phyloP scores from a whole-genome alignment of 2,329 filamentous ascomycete genomes.

The Arthrobotrys conoides region DNA sequence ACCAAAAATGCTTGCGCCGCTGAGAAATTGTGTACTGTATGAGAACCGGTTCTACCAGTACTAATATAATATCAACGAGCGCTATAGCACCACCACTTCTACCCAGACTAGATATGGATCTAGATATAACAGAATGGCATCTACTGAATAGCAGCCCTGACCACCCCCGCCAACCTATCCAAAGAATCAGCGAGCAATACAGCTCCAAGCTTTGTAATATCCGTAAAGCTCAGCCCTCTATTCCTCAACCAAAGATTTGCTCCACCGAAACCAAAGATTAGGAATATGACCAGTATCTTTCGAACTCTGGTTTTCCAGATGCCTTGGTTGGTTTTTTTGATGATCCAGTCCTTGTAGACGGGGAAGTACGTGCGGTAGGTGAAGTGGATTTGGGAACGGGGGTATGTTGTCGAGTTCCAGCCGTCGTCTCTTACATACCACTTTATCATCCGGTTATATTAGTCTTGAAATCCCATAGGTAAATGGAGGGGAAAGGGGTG shows the following conservation, averaged over 20 bases:
- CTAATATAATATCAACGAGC: too few relatives aligned
- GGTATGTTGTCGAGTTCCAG: conserved; percentile 58
- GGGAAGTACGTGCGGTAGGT: conserved; percentile 54
- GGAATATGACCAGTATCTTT: conserved; percentile 40
- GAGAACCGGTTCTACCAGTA: not conserved
- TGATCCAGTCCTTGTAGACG: conserved; percentile 51
- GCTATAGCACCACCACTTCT: not conserved
- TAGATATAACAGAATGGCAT: not conserved
- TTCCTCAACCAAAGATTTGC: conserved; percentile 23
- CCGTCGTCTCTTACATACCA: conserved; percentile 58
- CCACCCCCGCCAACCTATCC: not conserved
- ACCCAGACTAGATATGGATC: not conserved
- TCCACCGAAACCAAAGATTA: conserved; percentile 40
- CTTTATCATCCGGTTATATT: conserved; percentile 16
- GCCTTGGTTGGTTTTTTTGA: conserved; percentile 48
- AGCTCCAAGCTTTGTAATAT: conserved; percentile 15
- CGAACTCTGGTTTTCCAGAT: conserved; percentile 44
- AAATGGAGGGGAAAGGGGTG: not conserved
- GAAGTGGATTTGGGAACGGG: conserved; percentile 58
- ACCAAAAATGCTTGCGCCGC: too few relatives aligned
- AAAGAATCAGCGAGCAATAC: conserved; percentile 7
- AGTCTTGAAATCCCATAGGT: not conserved
- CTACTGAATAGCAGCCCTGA: conserved; percentile 18
- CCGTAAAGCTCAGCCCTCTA: conserved; percentile 28
- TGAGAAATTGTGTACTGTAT: too few relatives aligned